Evolutionary conservation across 2,329 filamentous ascomycete species (phyloP), one percentile per base, ranked within the genome.

Genomic region (Purpureocillium lavendulum): DNA sequence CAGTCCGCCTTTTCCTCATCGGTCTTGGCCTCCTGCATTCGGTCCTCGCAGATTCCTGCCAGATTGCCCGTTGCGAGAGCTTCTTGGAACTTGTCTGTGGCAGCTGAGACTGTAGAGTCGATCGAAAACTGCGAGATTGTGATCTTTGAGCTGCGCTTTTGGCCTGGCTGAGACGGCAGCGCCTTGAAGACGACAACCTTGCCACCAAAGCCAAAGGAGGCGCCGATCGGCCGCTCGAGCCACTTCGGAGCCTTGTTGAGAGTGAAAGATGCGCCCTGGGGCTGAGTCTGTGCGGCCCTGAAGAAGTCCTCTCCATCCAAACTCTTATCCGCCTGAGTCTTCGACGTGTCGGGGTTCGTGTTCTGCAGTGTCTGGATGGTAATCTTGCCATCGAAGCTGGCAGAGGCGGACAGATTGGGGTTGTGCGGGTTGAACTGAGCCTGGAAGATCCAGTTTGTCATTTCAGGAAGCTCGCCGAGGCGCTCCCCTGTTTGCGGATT

Each of bases 401-500:
- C 92, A 14, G 92, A 97, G 14, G 94, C 94, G 36, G 90, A 87
- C 42, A 98, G 71, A 56, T 82, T 86, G 10, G 92, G 90, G 61
- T 98, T 95, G 50, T 86, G 81, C 24, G 92, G 92, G 60, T 95
- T 89, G 75, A 94, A 97, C 45, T 83, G 78, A 5, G 92, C 95
- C 58, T 90, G 82, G 69, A 98, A 98, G 6, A 89, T 95, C 90
- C 92, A 98, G 63, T 97, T 98, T n/a, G 90, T 96, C 39, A 94
- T 89, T 53, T 96, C 87, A 4, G 90, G 89, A 56, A 97, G 90
- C 63, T 97, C 90, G 48, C 94, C 92, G 47, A 88, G 84, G 11
- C 77, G 73, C 57, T 92, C 80, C 39, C 90, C 90, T 3, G 84
- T 95, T 55, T 92, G 85, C 1, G 92, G 87, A 61, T 97, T 97